phyloP scores from a whole-genome alignment of 2,329 filamentous ascomycete species.

The Aspergillus caelatus region DNA sequence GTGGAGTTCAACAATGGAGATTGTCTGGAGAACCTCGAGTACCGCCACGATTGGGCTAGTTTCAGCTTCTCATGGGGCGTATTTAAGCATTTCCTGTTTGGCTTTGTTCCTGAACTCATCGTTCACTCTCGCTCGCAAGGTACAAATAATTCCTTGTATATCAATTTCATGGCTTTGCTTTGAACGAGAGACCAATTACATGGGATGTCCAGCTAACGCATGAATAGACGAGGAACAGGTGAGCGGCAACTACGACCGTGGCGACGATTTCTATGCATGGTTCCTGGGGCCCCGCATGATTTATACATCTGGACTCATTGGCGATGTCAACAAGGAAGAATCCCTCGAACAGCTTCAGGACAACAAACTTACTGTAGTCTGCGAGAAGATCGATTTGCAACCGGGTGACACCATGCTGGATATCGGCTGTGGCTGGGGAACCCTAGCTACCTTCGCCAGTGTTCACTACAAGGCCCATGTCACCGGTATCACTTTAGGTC shows the following conservation, averaged over 20 bases:
- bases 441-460: conserved; percentile 88
- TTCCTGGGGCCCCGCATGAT: conserved; percentile 98
- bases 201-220: neutral
- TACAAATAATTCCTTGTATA: conserved; percentile 33
- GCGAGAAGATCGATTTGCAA: conserved; percentile 89
- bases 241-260: conserved; percentile 94
- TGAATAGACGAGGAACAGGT: conserved; percentile 89
- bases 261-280: conserved; percentile 98
- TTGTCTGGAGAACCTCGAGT: conserved; percentile 83
- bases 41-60: conserved; percentile 94
- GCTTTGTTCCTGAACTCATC: conserved; percentile 86
- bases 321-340: conserved; percentile 84
- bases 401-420: conserved; percentile 83
- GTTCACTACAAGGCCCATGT: conserved; percentile 85
- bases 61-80: conserved; percentile 86
- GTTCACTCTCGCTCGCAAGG: conserved; percentile 90
- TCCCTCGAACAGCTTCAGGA: conserved; percentile 93
- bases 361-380: conserved; percentile 94
- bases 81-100: conserved; percentile 85
- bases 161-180: neutral
- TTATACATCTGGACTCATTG: conserved; percentile 94
- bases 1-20: conserved; percentile 91
- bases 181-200: neutral
- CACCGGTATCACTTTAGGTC: conserved; percentile 89
- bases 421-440: conserved; percentile 98